Base-by-base conservation (phyloP, 768 basidiomycete genomes). In the Naematelia aurantialba region DNA sequence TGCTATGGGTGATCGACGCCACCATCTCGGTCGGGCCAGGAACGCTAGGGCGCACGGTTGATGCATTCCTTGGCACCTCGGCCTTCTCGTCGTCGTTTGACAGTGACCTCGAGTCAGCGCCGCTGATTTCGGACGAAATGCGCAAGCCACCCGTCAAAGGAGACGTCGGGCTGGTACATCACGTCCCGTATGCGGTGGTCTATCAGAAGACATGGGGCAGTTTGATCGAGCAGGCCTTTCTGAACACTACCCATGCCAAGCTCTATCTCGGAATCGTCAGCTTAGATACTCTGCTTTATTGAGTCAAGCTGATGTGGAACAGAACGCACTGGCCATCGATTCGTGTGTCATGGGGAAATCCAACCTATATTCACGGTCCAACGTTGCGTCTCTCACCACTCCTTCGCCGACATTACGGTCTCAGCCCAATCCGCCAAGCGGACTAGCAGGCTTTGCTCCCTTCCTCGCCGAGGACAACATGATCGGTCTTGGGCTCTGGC, bases 321-420 rank as follows among this genome's bases (percentile, higher is more conserved):
- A 69, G 68, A 93, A 94, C 78, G 83, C 87, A 0, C 79, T 88
- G 47, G 89, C 88, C 11, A 79, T 92, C 45, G 94, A 96, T 56
- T 94, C 92, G 1, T 99, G 96, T 69, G 91, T 98, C 3, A 87
- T 96, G 59, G 96, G 96, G 63, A 99, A 99, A 79, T 94, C 91
- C 42, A 92, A 91, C 75, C 73, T 99, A 50, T 98, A 92, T 77
- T 86, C 90, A 46, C 87, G 89, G 47, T 89, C 89, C 26, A 91
- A 94, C 76, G 75, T 98, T 50, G 86, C 90, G 27, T 56, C 64
- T 39, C 85, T 60, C 63, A 72, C 62, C 30, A 76, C 66, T 17
- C 67, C 68, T 14, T 65, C 69, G 29, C 76, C 52, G 42, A 67
- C 67, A 2, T 55, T 69, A 3, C 59, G 58, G 13, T 30, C 59